phyloP scores from a whole-genome alignment of 1,284 basidiomycete genomes.

The Ustilago lituana region DNA sequence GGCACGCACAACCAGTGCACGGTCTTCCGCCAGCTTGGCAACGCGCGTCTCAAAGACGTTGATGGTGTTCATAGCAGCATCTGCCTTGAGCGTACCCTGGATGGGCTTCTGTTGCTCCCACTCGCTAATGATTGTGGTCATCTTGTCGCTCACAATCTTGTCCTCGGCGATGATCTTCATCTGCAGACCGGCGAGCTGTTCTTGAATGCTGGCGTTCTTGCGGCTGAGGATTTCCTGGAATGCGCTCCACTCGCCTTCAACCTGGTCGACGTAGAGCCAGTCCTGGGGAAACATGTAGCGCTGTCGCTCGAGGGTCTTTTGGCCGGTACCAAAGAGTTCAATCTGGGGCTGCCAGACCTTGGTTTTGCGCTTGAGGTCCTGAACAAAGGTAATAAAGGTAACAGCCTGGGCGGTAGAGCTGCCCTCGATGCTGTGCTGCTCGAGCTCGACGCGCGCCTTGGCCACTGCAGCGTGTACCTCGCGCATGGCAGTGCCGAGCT shows the following conservation, averaged over 20 bases:
- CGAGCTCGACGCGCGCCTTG: conserved; percentile 92
- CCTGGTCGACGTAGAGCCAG: conserved; percentile 98
- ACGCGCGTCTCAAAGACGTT: conserved; percentile 92
- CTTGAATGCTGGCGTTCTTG: conserved; percentile 98
- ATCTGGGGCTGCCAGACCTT: conserved; percentile 98
- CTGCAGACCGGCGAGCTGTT: conserved; percentile 94
- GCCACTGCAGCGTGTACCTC: conserved; percentile 91
- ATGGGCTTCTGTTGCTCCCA: conserved; percentile 97
- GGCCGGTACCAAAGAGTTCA: conserved; percentile 88
- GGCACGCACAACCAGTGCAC: conserved; percentile 89
- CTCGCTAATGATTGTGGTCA: conserved; percentile 79
- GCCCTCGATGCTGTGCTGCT: conserved; percentile 79
- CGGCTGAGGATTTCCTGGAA: conserved; percentile 97
- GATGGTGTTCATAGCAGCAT: conserved; percentile 93
- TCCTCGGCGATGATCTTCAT: conserved; percentile 99
- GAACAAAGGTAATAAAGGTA: conserved; percentile 97
- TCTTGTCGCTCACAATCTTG: conserved; percentile 83
- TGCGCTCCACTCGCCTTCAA: conserved; percentile 96
- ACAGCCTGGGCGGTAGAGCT: conserved; percentile 90
- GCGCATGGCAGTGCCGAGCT: conserved; percentile 92
- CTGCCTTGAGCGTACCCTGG: conserved; percentile 92
- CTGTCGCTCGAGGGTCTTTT: conserved; percentile 96
- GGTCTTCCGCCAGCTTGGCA: conserved; percentile 87
- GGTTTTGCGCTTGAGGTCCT: conserved; percentile 96
- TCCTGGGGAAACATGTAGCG: conserved; percentile 95